Conservation (phyloP, 768 basidiomycete species). For the Gelatoporia subvermispora region DNA sequence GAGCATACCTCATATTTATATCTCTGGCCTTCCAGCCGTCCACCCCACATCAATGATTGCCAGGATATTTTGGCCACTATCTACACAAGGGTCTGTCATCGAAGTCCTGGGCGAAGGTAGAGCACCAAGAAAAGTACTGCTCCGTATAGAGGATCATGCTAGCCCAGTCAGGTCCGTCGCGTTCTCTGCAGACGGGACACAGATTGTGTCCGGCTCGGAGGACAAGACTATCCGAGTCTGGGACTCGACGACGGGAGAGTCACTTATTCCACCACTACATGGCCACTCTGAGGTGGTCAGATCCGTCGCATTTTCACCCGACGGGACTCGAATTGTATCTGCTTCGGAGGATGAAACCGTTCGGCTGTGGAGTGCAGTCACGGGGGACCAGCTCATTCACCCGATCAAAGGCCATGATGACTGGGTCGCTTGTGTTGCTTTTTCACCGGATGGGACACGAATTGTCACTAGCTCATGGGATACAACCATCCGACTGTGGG, state of each 20-base stretch:
- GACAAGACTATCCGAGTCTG: conserved; percentile 7
- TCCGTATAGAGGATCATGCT: conserved; percentile 3
- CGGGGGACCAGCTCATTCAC: too few species aligned
- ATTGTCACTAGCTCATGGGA: background rate
- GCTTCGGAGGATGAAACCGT: conserved; percentile 8
- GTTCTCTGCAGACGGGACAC: conserved; percentile 6
- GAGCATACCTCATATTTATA: too few species aligned
- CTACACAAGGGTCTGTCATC: too few species aligned
- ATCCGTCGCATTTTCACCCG: conserved; percentile 8
- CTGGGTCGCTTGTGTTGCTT: background rate
- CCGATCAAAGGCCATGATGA: background rate
- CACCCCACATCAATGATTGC: too few species aligned
- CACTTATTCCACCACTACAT: conserved; percentile 6
- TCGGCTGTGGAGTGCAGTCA: too few species aligned
- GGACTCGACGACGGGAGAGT: conserved; percentile 4
- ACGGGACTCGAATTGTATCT: conserved; percentile 10
- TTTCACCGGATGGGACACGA: background rate
- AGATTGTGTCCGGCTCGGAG: conserved; percentile 4
- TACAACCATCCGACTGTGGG: background rate
- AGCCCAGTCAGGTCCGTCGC: conserved; percentile 11
- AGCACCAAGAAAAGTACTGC: background rate
- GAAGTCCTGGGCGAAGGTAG: too few species aligned
- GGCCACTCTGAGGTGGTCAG: conserved; percentile 8
- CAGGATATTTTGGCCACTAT: too few species aligned
- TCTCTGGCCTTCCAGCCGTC: too few species aligned